These are phyloP conservation scores for Lepiota subincarnata DNA, from an alignment of 768 basidiomycete genomes.

Conservation along the genomic window DNA sequence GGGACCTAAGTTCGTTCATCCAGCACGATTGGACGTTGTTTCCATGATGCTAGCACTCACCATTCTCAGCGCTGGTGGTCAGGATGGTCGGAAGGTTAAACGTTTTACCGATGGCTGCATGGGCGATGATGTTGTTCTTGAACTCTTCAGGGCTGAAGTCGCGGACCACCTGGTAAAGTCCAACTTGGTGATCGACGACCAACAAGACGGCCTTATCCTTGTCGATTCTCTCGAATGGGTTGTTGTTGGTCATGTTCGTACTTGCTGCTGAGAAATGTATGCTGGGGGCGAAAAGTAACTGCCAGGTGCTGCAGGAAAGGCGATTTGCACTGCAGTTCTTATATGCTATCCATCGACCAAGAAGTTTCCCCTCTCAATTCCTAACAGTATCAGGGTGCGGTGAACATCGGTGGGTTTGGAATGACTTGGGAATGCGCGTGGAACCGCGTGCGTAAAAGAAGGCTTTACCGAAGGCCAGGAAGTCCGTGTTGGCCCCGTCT, in stretches of 20 bases:
- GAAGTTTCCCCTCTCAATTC: no score
- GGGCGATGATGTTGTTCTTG: conserved; percentile 43
- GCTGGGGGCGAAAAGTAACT: background rate
- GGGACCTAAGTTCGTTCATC: conserved; percentile 28
- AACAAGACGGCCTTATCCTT: conserved; percentile 40
- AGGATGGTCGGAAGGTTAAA: conserved; percentile 44
- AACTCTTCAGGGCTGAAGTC: conserved; percentile 35
- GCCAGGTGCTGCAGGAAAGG: no score
- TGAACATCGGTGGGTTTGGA: no score
- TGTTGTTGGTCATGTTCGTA: background rate
- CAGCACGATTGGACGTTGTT: background rate
- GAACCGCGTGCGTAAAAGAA: no score
- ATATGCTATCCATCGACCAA: no score
- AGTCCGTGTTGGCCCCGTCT: no score
- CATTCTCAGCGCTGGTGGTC: conserved; percentile 41
- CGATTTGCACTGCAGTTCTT: no score
- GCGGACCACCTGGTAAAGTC: conserved; percentile 42
- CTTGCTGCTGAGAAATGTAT: background rate
- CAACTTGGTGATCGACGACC: conserved; percentile 47
- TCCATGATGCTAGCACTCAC: conserved; percentile 18
- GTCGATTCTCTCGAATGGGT: conserved; percentile 28
- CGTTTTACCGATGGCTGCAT: conserved; percentile 40
- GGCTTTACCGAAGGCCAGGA: no score
- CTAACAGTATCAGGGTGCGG: no score
- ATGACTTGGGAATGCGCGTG: no score